phyloP scores from a whole-genome alignment of 305 asterid species.

The Solanum hybrid region DNA sequence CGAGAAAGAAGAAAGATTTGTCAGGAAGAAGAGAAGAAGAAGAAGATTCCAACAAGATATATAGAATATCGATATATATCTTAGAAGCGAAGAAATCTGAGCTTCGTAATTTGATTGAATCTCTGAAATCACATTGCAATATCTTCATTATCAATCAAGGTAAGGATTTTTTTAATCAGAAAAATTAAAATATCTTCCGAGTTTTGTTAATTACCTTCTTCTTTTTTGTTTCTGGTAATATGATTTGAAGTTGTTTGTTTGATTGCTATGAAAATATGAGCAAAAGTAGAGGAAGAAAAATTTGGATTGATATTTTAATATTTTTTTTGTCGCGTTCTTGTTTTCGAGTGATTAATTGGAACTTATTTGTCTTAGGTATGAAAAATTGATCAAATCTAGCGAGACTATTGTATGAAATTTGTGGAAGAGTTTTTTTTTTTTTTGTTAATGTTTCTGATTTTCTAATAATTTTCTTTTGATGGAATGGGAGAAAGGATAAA shows the following conservation, averaged over 20 bases:
- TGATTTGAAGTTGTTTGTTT: constrained; percentile 8
- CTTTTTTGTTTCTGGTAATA: not conserved
- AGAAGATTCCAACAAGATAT: too few relatives aligned
- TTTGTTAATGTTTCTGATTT: not conserved
- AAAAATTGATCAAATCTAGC: not conserved
- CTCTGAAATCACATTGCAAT: constrained; percentile 7
- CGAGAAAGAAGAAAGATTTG: constrained; percentile 2
- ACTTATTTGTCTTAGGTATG: not conserved
- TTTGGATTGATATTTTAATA: not conserved
- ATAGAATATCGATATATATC: too few relatives aligned
- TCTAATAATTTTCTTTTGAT: not conserved
- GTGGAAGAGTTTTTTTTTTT: not conserved
- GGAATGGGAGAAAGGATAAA: not conserved
- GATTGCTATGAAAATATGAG: constrained; percentile 16
- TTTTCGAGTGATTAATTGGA: not conserved
- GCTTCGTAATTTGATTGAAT: not conserved
- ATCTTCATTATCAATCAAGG: not conserved
- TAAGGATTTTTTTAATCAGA: not conserved
- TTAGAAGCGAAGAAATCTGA: too few relatives aligned
- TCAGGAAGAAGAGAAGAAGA: too few relatives aligned
- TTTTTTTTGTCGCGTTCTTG: not conserved
- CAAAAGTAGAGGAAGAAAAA: not conserved
- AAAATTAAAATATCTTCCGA: not conserved
- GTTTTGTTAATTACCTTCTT: not conserved
- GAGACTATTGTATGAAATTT: not conserved